phyloP scores from a whole-genome alignment of 2,329 filamentous ascomycete genomes.

The Metarhizium rileyi region DNA sequence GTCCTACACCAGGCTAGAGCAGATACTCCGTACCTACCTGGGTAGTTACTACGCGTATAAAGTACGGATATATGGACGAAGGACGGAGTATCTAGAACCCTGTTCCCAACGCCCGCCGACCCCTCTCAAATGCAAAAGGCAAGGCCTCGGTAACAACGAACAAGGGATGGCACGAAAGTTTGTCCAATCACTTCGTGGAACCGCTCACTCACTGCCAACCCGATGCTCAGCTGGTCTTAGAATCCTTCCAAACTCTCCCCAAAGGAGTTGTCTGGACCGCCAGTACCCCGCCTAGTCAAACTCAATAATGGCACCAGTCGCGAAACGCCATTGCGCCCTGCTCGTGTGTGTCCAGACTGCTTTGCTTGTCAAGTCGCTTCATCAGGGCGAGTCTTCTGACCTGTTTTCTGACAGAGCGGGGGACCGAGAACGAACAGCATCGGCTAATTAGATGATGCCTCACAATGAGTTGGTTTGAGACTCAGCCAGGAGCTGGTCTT shows the following conservation, averaged over 20 bases:
- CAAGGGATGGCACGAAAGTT: slow-evolving; percentile 2
- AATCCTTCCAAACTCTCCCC: neutral
- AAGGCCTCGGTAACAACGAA: slow-evolving; percentile 1
- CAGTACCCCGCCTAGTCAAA: neutral
- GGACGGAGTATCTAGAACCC: too few species aligned
- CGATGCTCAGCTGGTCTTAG: slow-evolving; percentile 1
- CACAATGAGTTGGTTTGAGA: slow-evolving; percentile 18
- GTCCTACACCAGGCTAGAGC: neutral
- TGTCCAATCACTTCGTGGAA: neutral
- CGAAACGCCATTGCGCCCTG: neutral
- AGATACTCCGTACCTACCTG: neutral
- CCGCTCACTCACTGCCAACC: slow-evolving; percentile 1
- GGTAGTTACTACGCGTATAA: too few species aligned
- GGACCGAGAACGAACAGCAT: slow-evolving; percentile 8
- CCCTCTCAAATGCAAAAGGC: slow-evolving; percentile 1
- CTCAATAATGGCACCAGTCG: neutral
- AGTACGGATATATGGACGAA: too few species aligned
- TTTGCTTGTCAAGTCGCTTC: neutral
- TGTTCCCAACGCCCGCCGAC: neutral
- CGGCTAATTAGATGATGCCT: slow-evolving; percentile 10
- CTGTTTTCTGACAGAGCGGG: neutral
- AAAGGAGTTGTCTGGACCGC: slow-evolving; percentile 1
- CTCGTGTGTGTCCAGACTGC: neutral
- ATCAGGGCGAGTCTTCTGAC: slow-evolving; percentile 10
- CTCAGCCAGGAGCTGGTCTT: slow-evolving; percentile 10